A percentile compares a stretch with the other conserved stretches of the same genome.
Evolutionary conservation across 805 yeast genomes (phyloP).

Genomic region (Schizosaccharomyces octosporus): DNA sequence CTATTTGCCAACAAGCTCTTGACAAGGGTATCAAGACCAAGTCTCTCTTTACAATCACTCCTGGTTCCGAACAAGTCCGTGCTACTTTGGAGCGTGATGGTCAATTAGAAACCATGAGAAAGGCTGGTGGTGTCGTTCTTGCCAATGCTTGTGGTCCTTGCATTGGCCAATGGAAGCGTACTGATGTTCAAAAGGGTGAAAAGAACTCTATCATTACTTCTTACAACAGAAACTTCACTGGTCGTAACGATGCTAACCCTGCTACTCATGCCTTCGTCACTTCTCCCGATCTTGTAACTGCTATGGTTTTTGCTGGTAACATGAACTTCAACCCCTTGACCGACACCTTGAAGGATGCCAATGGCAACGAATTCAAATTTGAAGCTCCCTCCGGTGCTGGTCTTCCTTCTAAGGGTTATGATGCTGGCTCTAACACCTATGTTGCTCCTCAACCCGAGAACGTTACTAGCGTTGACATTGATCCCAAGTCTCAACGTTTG

Average conservation of each 20-base stretch:
- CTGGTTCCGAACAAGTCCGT: slow-evolving; percentile 94
- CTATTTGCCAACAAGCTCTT: slow-evolving; percentile 70
- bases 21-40: slow-evolving; percentile 70
- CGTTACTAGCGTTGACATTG: slow-evolving; percentile 37
- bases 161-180: slow-evolving; percentile 97
- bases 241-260: slow-evolving; percentile 96
- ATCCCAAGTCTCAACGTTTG: slow-evolving; percentile 74
- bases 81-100: slow-evolving; percentile 96
- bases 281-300: slow-evolving; percentile 95
- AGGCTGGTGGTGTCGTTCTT: slow-evolving; percentile 72
- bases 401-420: slow-evolving; percentile 48
- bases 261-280: slow-evolving; percentile 92
- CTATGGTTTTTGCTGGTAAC: slow-evolving; percentile 86
- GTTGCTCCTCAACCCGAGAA: slow-evolving; percentile 44
- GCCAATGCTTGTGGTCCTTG: slow-evolving; percentile 99
- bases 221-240: slow-evolving; percentile 90
- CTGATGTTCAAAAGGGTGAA: slow-evolving; percentile 31
- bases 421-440: slow-evolving; percentile 37
- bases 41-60: slow-evolving; percentile 81
- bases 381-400: slow-evolving; percentile 40
- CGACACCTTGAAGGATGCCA: slow-evolving; percentile 45
- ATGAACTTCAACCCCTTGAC: slow-evolving; percentile 76
- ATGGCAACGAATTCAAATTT: slow-evolving; percentile 57
- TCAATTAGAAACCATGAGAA: slow-evolving; percentile 49
- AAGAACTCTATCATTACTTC: slow-evolving; percentile 77